Percentiles rank a stretch among this genome's conserved stretches.
Conservation (phyloP, 1,139 yeast genomes). For the Lodderomyces pseudojiufengensis region DNA sequence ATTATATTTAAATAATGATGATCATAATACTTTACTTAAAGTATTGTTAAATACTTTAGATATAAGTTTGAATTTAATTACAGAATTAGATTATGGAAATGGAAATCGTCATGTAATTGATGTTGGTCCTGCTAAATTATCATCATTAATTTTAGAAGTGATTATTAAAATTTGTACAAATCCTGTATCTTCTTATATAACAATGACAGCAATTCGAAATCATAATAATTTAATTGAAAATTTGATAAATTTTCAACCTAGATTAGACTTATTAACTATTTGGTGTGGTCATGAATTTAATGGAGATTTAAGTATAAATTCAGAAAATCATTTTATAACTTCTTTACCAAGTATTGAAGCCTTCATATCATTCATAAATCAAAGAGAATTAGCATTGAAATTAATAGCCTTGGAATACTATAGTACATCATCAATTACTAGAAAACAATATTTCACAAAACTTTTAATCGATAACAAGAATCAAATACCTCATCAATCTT, state of each 20-base stretch:
- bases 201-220: conserved; percentile 51
- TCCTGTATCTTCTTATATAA: conserved; percentile 48
- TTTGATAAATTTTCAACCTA: conserved; percentile 53
- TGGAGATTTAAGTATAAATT: conserved; percentile 28
- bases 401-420: conserved; percentile 73
- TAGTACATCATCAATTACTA: conserved; percentile 44
- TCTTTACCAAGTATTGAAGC: conserved; percentile 45
- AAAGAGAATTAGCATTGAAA: conserved; percentile 60
- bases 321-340: conserved; percentile 30
- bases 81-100: conserved; percentile 34
- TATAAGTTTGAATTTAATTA: conserved; percentile 42
- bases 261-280: conserved; percentile 39
- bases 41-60: conserved; percentile 50
- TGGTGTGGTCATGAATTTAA: conserved; percentile 54
- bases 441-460: conserved; percentile 52
- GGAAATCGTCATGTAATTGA: conserved; percentile 40
- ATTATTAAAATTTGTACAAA: conserved; percentile 57
- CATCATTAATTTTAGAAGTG: conserved; percentile 57
- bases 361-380: conserved; percentile 57
- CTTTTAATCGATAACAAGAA: conserved; percentile 46
- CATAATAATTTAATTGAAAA: conserved; percentile 46
- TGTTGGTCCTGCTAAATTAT: conserved; percentile 53
- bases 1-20: conserved; percentile 16
- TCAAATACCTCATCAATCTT: conserved; percentile 48
- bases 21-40: conserved; percentile 48